phyloP scores from a whole-genome alignment of 768 basidiomycete species.

The Phallus indusiatus region DNA sequence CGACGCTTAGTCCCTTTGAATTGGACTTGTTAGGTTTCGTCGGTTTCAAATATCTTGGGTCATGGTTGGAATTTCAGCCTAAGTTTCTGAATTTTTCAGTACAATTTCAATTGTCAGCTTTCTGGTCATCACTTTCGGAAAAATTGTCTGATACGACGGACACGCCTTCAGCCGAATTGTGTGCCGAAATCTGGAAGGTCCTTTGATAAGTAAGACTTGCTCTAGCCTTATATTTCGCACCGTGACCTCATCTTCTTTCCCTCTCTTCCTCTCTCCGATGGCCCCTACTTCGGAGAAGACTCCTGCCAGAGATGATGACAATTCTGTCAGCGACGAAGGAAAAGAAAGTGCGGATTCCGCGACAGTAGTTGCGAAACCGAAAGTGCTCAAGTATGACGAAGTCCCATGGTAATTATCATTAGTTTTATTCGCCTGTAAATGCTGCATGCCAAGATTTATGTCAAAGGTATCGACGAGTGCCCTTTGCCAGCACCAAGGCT shows the following conservation, averaged over 20 bases:
- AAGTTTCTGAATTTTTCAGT: too few relatives aligned
- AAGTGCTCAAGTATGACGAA: conserved; percentile 1
- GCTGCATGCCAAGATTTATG: background rate
- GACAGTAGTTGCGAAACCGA: background rate
- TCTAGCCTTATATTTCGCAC: background rate
- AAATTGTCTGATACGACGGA: background rate
- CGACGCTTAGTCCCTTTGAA: too few relatives aligned
- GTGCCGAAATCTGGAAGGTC: background rate
- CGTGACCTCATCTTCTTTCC: background rate
- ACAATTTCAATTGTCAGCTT: background rate
- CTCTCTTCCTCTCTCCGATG: background rate
- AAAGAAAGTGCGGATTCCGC: background rate
- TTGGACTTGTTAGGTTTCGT: too few relatives aligned
- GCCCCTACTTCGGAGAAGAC: background rate
- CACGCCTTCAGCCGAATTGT: background rate
- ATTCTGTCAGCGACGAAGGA: background rate
- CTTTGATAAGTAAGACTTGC: too few relatives aligned
- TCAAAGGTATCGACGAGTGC: conserved; percentile 12
- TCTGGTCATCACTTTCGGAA: background rate
- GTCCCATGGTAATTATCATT: conserved; percentile 1
- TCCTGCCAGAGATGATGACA: background rate
- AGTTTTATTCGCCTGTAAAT: background rate
- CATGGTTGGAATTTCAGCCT: too few relatives aligned
- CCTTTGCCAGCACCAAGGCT: conserved; percentile 19
- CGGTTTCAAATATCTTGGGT: too few relatives aligned